A percentile compares a stretch with the other conserved stretches of the same genome.
Conservation (phyloP, 2,329 filamentous ascomycete genomes). For the Dactylellina sp. region DNA sequence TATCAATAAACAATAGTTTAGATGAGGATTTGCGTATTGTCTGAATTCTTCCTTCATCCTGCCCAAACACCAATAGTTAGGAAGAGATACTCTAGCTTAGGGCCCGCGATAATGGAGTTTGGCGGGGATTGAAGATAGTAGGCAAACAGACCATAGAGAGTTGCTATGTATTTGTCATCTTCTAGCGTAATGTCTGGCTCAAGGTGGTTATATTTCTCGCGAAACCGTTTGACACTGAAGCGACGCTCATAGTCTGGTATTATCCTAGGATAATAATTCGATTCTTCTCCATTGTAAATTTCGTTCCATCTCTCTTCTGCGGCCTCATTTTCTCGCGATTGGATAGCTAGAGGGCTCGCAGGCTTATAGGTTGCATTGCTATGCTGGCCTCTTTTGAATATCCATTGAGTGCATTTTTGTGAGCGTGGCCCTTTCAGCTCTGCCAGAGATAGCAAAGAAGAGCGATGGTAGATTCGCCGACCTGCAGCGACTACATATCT, state of each 20-base stretch:
- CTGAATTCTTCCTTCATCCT: conserved; percentile 75
- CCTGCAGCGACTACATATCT: conserved; percentile 35
- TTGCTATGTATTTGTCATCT: conserved; percentile 59
- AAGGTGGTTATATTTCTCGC: conserved; percentile 63
- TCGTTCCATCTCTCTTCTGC: conserved; percentile 67
- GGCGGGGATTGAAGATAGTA: neutral
- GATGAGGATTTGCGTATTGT: conserved; percentile 78
- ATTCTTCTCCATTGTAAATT: conserved; percentile 68
- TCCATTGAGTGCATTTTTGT: too few relatives aligned
- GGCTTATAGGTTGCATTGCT: conserved; percentile 1
- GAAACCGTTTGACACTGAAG: conserved; percentile 62
- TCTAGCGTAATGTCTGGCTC: conserved; percentile 61
- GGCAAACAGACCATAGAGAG: conserved; percentile 37
- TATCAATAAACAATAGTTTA: conserved; percentile 85
- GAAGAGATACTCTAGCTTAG: too few relatives aligned
- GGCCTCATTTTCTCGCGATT: conserved; percentile 9
- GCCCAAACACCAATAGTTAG: conserved; percentile 58
- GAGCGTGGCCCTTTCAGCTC: neutral
- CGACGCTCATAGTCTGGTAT: conserved; percentile 60
- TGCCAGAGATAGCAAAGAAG: neutral
- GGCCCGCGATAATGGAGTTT: too few relatives aligned
- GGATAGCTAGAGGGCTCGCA: conserved; percentile 36
- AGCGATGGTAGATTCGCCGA: conserved; percentile 27
- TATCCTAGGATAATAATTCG: conserved; percentile 71
- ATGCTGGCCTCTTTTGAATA: too few relatives aligned